Evolutionary conservation across 176 grass and related monocot genomes (phyloP), one percentile per base, ranked within the genome.

Genomic region (Hyparrhenia diplandra): DNA sequence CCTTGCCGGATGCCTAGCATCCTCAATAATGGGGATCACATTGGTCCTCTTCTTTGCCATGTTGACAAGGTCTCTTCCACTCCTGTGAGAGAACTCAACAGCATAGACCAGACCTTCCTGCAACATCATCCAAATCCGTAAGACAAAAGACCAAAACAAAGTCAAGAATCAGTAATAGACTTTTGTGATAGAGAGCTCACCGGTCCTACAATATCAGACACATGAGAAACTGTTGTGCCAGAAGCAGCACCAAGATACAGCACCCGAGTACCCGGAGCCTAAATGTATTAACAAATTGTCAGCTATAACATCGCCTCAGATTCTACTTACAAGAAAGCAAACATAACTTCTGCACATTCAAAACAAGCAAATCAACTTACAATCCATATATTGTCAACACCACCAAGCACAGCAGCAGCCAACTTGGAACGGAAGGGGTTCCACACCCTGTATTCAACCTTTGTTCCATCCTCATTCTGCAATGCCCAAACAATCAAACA

Each of bases 1-100:
- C 76, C 80, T 94, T 0, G 90, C 92, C 1, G 90, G 95, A 73
- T 98, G 90, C 64, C 95, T 94, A 57, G 95, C 95, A 87, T 98
- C 95, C 82, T 98, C 95, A 13, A 94, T 94, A 49, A 98, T 98
- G 40, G 95, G 95, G 32, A 94, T 98, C 6, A 98, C 92, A 89
- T 98, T 98, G 62, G 95, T 98, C 70, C 89, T 82, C 81, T 98
- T 98, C 84, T 94, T 98, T 10, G 95, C 92, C 92, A 98, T 98
- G 49, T 98, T 98, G 28, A 98, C 92, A 23, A 98, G 87, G 51
- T 98, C 95, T 17, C 95, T 84, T 5, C 95, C 95, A 84, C 95
- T 98, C 61, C 90, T 87, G 81, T 98, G 95, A 3, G 95, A 98
- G 82, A 98, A 98, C 87, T 98, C 95, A 67, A 98, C 95, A 3